phyloP scores from a whole-genome alignment of 192 early-diverging fungal genomes.

The Podila epicladia region DNA sequence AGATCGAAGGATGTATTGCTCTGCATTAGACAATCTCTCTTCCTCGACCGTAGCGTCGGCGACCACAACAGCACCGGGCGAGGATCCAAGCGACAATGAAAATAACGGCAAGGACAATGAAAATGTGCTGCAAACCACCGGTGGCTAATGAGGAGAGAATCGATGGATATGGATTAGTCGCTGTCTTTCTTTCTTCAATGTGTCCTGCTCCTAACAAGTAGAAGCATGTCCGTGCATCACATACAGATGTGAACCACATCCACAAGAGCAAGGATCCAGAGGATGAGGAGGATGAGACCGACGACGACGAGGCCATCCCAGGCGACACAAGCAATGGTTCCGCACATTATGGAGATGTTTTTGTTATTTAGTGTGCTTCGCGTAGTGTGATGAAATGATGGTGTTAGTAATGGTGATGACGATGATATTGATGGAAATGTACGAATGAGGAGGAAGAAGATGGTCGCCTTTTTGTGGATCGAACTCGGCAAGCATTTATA shows the following conservation, averaged over 20 bases:
- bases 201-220: too few relatives aligned
- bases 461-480: too few relatives aligned
- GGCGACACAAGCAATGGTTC: slow-evolving; percentile 6
- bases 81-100: slow-evolving; percentile 18
- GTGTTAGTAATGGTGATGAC: too few relatives aligned
- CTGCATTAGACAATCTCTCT: background rate
- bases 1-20: background rate
- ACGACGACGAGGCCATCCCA: slow-evolving; percentile 18
- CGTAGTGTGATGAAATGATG: too few relatives aligned
- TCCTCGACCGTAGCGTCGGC: slow-evolving; percentile 1
- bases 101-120: slow-evolving; percentile 9
- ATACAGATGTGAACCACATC: slow-evolving; percentile 3
- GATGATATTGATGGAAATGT: too few relatives aligned
- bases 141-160: background rate
- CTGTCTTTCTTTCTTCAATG: too few relatives aligned
- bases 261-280: slow-evolving; percentile 7
- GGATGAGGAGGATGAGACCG: slow-evolving; percentile 12
- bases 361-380: too few relatives aligned
- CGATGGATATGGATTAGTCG: too few relatives aligned
- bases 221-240: too few relatives aligned
- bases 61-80: slow-evolving; percentile 6
- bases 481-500: too few relatives aligned
- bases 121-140: slow-evolving; percentile 4
- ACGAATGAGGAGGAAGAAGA: too few relatives aligned
- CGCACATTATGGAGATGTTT: slow-evolving; percentile 4